These are phyloP conservation scores for Passiflora organensis DNA, from an alignment of 345 rosid species.

Conservation along the genomic window DNA sequence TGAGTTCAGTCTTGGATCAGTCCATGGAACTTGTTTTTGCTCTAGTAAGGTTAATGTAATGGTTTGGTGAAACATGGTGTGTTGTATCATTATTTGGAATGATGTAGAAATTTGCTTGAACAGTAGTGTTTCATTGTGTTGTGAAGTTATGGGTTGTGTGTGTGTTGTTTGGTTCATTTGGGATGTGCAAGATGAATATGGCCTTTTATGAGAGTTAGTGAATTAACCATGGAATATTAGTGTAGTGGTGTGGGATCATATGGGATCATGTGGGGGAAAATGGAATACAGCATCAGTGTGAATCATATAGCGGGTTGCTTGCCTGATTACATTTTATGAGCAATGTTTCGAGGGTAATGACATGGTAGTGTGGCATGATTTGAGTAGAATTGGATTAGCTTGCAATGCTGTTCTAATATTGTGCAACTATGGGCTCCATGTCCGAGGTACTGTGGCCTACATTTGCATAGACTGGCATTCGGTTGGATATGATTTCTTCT, in stretches of 20 bases:
- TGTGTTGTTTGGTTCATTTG: neutral
- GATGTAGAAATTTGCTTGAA: conserved; percentile 2
- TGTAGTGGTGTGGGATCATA: conserved; percentile 14
- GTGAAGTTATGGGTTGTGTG: conserved; percentile 14
- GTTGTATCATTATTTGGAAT: conserved; percentile 4
- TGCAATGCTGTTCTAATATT: neutral
- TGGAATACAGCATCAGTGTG: no score
- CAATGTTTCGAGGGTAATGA: conserved; percentile 8
- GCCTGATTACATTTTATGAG: conserved; percentile 9
- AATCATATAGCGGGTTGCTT: conserved; percentile 7
- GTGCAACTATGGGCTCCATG: conserved; percentile 2
- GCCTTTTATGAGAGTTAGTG: no score
- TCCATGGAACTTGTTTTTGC: conserved; percentile 27
- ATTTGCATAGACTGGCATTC: conserved; percentile 10
- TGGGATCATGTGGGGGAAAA: conserved; percentile 11
- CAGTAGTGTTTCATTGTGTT: conserved; percentile 21
- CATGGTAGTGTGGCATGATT: conserved; percentile 10
- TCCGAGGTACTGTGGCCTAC: conserved; percentile 9
- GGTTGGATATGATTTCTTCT: conserved; percentile 11
- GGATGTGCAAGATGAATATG: neutral
- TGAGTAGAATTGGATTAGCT: neutral
- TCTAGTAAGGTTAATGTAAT: conserved; percentile 16
- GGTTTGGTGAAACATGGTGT: conserved; percentile 24
- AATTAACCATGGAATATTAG: neutral
- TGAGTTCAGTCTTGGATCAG: conserved; percentile 40